These are phyloP conservation scores for Phyllosticta paracitricarpa DNA, from an alignment of 2,329 filamentous ascomycete species.

Conservation along the genomic window DNA sequence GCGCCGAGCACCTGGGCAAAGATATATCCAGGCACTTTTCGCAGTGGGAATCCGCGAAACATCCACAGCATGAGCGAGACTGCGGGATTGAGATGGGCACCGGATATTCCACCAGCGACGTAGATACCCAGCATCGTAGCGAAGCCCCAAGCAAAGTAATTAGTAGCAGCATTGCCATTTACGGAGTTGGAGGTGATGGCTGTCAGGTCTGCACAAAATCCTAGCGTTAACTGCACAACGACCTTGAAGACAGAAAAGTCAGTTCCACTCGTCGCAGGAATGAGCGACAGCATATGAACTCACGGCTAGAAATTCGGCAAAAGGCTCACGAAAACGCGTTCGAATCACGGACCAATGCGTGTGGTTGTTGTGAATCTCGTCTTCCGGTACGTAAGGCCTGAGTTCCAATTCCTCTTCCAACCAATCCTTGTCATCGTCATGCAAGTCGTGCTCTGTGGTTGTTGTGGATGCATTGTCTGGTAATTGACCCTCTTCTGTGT, in stretches of 20 bases:
- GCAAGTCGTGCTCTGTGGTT: slow-evolving; percentile 18
- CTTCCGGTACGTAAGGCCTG: slow-evolving; percentile 32
- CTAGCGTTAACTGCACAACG: slow-evolving; percentile 24
- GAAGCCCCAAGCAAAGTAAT: slow-evolving; percentile 41
- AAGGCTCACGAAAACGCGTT: slow-evolving; percentile 42
- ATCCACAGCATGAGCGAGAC: slow-evolving; percentile 33
- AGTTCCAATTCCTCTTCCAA: slow-evolving; percentile 37
- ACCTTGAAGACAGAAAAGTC: not conserved
- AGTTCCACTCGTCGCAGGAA: not conserved
- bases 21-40: slow-evolving; percentile 20
- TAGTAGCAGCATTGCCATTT: slow-evolving; percentile 21
- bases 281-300: not conserved
- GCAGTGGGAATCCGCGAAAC: slow-evolving; percentile 24
- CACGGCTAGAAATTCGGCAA: slow-evolving; percentile 45
- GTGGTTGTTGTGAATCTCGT: slow-evolving; percentile 38
- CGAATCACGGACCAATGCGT: slow-evolving; percentile 40
- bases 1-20: slow-evolving; percentile 26
- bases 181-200: slow-evolving; percentile 38
- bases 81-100: slow-evolving; percentile 40
- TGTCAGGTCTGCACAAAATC: slow-evolving; percentile 41
- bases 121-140: slow-evolving; percentile 44
- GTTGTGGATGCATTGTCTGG: slow-evolving; percentile 17
- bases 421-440: slow-evolving; percentile 23
- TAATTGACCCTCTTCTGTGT: slow-evolving; percentile 4
- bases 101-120: slow-evolving; percentile 36